Percentiles rank a stretch among this genome's conserved stretches.
Conservation (phyloP, 2,329 filamentous ascomycete species). For the Fusarium ramigenum region DNA sequence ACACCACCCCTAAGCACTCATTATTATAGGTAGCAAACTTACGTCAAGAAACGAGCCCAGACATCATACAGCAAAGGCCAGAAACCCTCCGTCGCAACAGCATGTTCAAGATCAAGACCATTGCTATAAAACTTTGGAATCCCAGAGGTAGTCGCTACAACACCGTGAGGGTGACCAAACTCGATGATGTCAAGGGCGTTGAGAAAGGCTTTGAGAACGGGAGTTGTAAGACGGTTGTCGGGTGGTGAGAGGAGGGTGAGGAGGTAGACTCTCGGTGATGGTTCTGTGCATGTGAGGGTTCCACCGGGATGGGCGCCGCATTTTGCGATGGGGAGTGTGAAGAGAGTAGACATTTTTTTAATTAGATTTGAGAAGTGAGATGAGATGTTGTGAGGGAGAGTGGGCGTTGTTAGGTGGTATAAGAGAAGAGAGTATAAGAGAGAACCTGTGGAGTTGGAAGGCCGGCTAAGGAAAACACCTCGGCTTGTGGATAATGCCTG, state of each 20-base stretch:
- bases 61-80: slow-evolving; percentile 70
- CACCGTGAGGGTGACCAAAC: slow-evolving; percentile 71
- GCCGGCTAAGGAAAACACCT: slow-evolving; percentile 25
- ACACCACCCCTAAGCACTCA: neutral
- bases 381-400: neutral
- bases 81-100: slow-evolving; percentile 68
- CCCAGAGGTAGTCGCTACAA: slow-evolving; percentile 78
- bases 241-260: slow-evolving; percentile 75
- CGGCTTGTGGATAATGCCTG: slow-evolving; percentile 25
- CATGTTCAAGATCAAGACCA: slow-evolving; percentile 79
- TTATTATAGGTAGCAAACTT: neutral
- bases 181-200: slow-evolving; percentile 80
- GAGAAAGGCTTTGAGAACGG: slow-evolving; percentile 73
- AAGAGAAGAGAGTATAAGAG: neutral
- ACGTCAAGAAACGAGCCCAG: slow-evolving; percentile 66
- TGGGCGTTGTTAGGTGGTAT: neutral
- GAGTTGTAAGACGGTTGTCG: slow-evolving; percentile 79
- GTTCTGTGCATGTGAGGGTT: slow-evolving; percentile 69
- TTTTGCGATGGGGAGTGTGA: slow-evolving; percentile 63
- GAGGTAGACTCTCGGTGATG: slow-evolving; percentile 71
- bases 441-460: neutral
- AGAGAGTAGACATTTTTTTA: slow-evolving; percentile 43
- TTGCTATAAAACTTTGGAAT: slow-evolving; percentile 86
- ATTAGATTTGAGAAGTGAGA: neutral
- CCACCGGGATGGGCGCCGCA: slow-evolving; percentile 60